Base-by-base conservation (phyloP, 352 stramenopile genomes). In the Globisporangium splendens region DNA sequence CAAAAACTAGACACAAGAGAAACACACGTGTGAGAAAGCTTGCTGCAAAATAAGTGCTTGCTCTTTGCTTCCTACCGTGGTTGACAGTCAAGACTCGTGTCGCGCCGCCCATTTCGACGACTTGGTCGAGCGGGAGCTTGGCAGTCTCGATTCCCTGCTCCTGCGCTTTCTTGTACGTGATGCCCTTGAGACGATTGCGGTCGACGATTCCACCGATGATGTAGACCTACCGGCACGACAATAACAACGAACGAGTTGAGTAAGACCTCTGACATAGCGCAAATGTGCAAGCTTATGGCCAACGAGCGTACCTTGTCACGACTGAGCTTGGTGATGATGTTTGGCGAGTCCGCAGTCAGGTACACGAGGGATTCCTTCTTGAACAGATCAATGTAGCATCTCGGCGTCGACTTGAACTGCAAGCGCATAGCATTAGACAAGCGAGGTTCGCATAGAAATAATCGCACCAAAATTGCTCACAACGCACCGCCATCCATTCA, bases 201-300 rank as follows among this genome's bases (percentile, higher is more conserved):
- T 99, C 96, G 22, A 99, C 96, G 69, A 99, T 99, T 20, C 96
- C 96, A 17, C 96, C 96, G 67, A 99, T 99, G 47, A 98, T 92
- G 70, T 98, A 99, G 24, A 97, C 85, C 77, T 87, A 44, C 35
- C 49, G 28, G 3, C 15, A 20, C 22, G 39, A 38, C 14, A 55
- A 31, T n/a, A 44, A 50, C 8, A 38, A 20, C 18, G 8, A 44
- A 17, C 15, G 28, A 39, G 8, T n/a, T 18, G 2, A 53, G 15
- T 20, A 20, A 55, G 14, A 20, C 49, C 13, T 14, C 11, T 35
- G 5, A 10, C 8, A 10, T 11, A 8, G 31, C 12, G 10, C 18
- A 62, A 10, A 51, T 31, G 28, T 1, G 39, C 2, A 18, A 18
- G 13, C 24, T 3, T 10, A 51, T 3, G 28, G 13, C 46, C 28